phyloP scores from a whole-genome alignment of 352 stramenopile species.

The Globisporangium polare region DNA sequence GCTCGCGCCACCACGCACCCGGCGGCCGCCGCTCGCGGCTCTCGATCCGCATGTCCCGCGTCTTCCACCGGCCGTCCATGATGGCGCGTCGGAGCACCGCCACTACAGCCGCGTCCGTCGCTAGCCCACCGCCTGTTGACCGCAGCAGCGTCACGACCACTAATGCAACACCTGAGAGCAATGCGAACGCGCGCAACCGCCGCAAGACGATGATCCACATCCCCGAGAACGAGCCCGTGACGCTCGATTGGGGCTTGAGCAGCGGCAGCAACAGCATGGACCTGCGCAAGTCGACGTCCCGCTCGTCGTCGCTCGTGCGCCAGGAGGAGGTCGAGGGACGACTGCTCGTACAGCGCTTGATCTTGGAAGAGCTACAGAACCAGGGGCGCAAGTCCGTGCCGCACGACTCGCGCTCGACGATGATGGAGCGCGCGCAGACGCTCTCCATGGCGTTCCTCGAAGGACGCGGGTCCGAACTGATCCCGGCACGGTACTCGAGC shows the following conservation, averaged over 20 bases:
- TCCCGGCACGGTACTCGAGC: not conserved
- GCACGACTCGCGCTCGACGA: constrained; percentile 1
- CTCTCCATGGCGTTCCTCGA: constrained; percentile 13
- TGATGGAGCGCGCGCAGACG: constrained; percentile 13
- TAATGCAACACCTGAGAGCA: not conserved
- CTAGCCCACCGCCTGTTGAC: not conserved
- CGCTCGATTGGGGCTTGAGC: constrained; percentile 11
- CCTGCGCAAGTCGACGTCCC: constrained; percentile 5
- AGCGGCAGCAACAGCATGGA: constrained; percentile 11
- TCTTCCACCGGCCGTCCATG: constrained; percentile 10
- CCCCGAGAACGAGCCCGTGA: constrained; percentile 15
- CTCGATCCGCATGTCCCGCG: constrained; percentile 10
- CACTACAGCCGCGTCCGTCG: not conserved
- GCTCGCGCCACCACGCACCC: constrained; percentile 6
- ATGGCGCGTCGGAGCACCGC: not conserved
- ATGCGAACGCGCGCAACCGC: not conserved
- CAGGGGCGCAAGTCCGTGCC: not conserved
- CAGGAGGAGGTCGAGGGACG: constrained; percentile 4
- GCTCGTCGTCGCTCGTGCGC: not conserved
- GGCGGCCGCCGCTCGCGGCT: not conserved
- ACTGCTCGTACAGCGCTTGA: constrained; percentile 12
- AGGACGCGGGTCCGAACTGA: constrained; percentile 10
- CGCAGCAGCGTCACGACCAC: not conserved
- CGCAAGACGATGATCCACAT: constrained; percentile 8
- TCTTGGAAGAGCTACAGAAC: constrained; percentile 15